These are phyloP conservation scores for Zygosaccharomyces pseudobailii DNA, from an alignment of 1,139 yeast genomes.

Conservation along the genomic window DNA sequence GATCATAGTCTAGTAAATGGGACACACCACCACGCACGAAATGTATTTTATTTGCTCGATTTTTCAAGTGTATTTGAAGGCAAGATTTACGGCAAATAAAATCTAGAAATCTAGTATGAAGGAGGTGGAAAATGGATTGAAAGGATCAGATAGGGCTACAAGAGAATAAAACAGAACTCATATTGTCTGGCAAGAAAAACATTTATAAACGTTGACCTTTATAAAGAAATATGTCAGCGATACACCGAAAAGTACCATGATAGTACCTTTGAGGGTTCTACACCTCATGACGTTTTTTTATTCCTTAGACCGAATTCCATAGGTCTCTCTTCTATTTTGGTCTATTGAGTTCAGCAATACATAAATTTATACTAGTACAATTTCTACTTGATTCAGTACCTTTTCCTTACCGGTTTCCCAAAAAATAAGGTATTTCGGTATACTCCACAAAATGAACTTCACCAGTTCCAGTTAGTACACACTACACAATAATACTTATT, in stretches of 20 bases:
- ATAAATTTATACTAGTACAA: too few species aligned
- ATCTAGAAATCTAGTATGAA: slow-evolving; percentile 64
- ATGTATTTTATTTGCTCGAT: slow-evolving; percentile 47
- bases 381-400: too few species aligned
- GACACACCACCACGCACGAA: not conserved
- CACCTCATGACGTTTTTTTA: too few species aligned
- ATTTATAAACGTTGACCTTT: slow-evolving; percentile 53
- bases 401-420: too few species aligned
- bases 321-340: too few species aligned
- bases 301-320: too few species aligned
- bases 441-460: too few species aligned
- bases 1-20: not conserved
- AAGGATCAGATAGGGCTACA: slow-evolving; percentile 67
- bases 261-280: slow-evolving; percentile 62
- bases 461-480: too few species aligned
- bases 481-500: too few species aligned
- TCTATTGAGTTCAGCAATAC: too few species aligned
- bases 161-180: slow-evolving; percentile 63
- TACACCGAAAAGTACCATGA: slow-evolving; percentile 69
- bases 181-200: slow-evolving; percentile 62
- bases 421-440: too few species aligned
- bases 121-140: slow-evolving; percentile 58
- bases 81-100: slow-evolving; percentile 48
- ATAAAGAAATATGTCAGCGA: slow-evolving; percentile 54
- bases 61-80: slow-evolving; percentile 55